Percentiles rank a stretch among this genome's conserved stretches.
phyloP scores from a whole-genome alignment of 2,329 filamentous ascomycete genomes.

The Sarocladium strictum region DNA sequence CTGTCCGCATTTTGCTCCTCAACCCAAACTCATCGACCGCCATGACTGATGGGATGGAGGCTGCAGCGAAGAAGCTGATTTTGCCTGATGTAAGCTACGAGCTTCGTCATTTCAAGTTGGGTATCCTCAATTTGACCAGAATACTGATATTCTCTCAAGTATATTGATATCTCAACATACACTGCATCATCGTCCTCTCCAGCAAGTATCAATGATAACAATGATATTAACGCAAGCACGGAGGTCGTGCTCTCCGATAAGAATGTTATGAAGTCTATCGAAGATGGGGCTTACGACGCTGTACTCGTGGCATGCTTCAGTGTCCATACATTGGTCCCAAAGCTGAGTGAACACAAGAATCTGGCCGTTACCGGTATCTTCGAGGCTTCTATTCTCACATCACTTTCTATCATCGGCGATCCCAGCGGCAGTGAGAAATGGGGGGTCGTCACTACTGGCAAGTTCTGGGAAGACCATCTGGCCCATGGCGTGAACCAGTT shows the following conservation, averaged over 20 bases:
- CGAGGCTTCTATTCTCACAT: conserved; percentile 68
- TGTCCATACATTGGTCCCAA: conserved; percentile 67
- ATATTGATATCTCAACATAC: conserved; percentile 52
- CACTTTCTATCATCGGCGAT: conserved; percentile 42
- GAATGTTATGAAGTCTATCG: conserved; percentile 22
- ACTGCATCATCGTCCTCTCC: conserved; percentile 60
- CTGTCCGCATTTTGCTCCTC: conserved; percentile 55
- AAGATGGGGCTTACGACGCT: conserved; percentile 52
- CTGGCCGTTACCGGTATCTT: conserved; percentile 62
- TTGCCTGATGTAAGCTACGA: conserved; percentile 27
- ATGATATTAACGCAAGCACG: conserved; percentile 60
- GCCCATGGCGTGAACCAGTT: conserved; percentile 57
- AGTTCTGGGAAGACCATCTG: conserved; percentile 74
- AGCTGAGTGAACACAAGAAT: conserved; percentile 37
- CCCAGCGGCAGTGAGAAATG: conserved; percentile 44
- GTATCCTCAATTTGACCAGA: no score
- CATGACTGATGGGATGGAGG: conserved; percentile 64
- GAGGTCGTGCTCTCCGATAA: conserved; percentile 55
- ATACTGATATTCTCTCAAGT: conserved; percentile 25
- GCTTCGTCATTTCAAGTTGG: no score
- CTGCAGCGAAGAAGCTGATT: conserved; percentile 37
- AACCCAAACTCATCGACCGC: conserved; percentile 71
- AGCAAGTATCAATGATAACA: conserved; percentile 70
- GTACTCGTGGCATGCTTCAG: conserved; percentile 87
- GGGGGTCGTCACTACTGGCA: conserved; percentile 84